Percentiles rank a stretch among this genome's conserved stretches.
These are phyloP conservation scores for rapeseed (Brassica napus) DNA, from an alignment of 345 rosid genomes.

Conservation along the genomic window Da-Ae NC_063443.1:16765001-16765500, in stretches of 20 bases:
- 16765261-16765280: conserved; percentile 45
- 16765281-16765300: conserved; percentile 11
- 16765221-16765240: conserved; percentile 35
- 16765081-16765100: conserved; percentile 38
- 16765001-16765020: neutral
- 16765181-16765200: conserved; percentile 38
- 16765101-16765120: conserved; percentile 30
- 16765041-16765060: conserved; percentile 19
- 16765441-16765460: conserved; percentile 54
- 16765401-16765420: neutral
- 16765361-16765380: neutral
- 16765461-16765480: conserved; percentile 89
- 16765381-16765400: neutral
- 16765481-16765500: conserved; percentile 75
- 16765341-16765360: neutral
- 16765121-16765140: neutral
- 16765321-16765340: neutral
- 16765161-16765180: conserved; percentile 23
- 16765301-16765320: neutral
- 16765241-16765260: conserved; percentile 41
- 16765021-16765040: conserved; percentile 23
- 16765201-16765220: conserved; percentile 29
- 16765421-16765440: neutral
- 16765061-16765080: conserved; percentile 10
- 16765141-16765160: neutral